Conservation (phyloP, 169 alveolate genomes). For the Plasmodium reichenowi region DNA sequence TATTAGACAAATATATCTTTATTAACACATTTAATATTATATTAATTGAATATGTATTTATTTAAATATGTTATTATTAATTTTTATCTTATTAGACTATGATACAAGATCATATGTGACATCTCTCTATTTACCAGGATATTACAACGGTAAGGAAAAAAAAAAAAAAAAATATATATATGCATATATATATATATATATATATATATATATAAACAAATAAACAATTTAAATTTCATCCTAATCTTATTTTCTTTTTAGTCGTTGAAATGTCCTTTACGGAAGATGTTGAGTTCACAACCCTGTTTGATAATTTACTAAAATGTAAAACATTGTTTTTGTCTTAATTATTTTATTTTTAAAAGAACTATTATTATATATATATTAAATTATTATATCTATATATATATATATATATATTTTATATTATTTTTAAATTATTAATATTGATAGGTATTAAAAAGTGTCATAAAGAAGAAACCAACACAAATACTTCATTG, state of each 20-base stretch:
- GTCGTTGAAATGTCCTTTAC: slow-evolving; percentile 34
- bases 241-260: slow-evolving; percentile 1
- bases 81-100: slow-evolving; percentile 8
- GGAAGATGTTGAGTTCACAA: neutral
- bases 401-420: too few relatives aligned
- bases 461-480: slow-evolving; percentile 2
- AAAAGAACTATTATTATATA: neutral
- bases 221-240: neutral
- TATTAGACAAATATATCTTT: neutral
- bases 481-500: neutral
- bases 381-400: too few relatives aligned
- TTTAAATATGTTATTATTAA: neutral
- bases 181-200: neutral
- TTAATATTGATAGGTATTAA: slow-evolving; percentile 17
- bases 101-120: slow-evolving; percentile 29
- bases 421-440: too few relatives aligned
- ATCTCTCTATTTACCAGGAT: slow-evolving; percentile 51
- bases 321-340: slow-evolving; percentile 16
- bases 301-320: slow-evolving; percentile 10
- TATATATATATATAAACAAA: neutral
- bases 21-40: neutral
- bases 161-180: neutral
- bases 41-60: neutral
- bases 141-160: slow-evolving; percentile 33
- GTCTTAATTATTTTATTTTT: too few relatives aligned